A percentile compares a stretch with the other conserved stretches of the same genome.
Conservation (phyloP, 768 basidiomycete genomes). For the Mycena rosella region DNA sequence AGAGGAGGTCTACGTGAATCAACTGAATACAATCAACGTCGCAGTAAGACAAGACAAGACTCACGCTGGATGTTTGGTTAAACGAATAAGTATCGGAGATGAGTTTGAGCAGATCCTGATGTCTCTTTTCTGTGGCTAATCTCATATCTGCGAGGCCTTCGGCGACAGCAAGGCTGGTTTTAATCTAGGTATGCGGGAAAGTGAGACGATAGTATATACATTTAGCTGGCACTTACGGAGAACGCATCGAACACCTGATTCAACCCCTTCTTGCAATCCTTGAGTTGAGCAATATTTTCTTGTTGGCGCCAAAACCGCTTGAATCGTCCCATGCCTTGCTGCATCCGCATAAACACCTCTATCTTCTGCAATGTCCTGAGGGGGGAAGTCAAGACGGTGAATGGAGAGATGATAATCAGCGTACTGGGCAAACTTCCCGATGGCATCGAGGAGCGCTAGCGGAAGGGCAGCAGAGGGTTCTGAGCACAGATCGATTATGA, state of each 20-base stretch:
- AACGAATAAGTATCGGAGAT: background rate
- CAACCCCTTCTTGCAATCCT: conserved; percentile 4
- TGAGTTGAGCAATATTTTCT: conserved; percentile 5
- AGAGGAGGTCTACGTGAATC: too few species aligned
- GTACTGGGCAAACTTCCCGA: conserved; percentile 11
- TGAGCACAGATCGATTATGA: background rate
- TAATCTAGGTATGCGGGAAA: background rate
- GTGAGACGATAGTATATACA: background rate
- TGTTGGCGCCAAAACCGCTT: conserved; percentile 10
- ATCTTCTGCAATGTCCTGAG: conserved; percentile 18
- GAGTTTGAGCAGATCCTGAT: background rate
- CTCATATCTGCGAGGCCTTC: background rate
- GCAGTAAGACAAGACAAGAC: too few species aligned
- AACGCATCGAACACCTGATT: background rate
- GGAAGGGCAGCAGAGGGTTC: background rate
- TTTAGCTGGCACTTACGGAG: background rate
- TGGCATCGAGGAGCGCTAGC: background rate
- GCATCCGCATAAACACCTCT: background rate
- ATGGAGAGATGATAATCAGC: background rate
- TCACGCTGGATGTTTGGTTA: too few species aligned
- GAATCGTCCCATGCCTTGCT: background rate
- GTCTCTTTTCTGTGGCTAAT: background rate
- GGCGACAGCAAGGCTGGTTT: background rate
- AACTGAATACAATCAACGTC: too few species aligned
- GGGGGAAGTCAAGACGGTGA: too few species aligned